Evolutionary conservation across 1,284 basidiomycete species (phyloP), one percentile per base, ranked within the genome.

Genomic region (Lignosus rhinocerotis): DNA sequence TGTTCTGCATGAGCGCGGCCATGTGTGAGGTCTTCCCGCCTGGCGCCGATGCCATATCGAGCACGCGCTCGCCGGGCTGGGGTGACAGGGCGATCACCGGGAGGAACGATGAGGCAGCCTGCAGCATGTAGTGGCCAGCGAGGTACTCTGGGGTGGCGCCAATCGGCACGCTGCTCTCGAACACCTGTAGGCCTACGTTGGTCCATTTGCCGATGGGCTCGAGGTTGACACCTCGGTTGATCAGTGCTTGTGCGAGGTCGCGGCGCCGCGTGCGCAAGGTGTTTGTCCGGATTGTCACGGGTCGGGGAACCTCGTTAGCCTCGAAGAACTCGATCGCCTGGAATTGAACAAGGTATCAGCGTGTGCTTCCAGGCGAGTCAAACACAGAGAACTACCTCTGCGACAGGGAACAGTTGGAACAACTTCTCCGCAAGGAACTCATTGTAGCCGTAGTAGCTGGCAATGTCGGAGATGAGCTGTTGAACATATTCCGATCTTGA

Each of bases 201-300:
- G 92, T 93, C 97, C 97, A 99, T 75, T 97, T 97, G 33, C 97
- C 97, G 64, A 99, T 94, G 7, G 97, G 96, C 73, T 99, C 96
- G 60, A 99, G 84, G 69, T 93, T 96, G 60, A 98, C 97, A 44
- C 97, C 96, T 55, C 97, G 88, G 74, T 97, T 98, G 72, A 99
- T 92, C 44, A 99, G 82, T 1, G 88, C 85, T 75, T 99, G 97
- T 0, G 94, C 96, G 54, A 99, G 86, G 73, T 99, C 97, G 51
- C 96, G 85, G 59, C 97, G 83, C 59, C 96, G 85, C 1, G 96
- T 96, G 62, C 94, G 92, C 14, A 99, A 83, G 6, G 96, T 99
- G 75, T 99, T 99, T 51, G 96, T 96, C 54, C 97, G 91, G 70
- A 99, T 98, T 6, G 97, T 99, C 21, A 99, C 95, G 8, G 97